Percentiles rank a stretch among this genome's conserved stretches.
Conservation (phyloP, 306 rosid genomes). For the Quillaja saponaria region DNA sequence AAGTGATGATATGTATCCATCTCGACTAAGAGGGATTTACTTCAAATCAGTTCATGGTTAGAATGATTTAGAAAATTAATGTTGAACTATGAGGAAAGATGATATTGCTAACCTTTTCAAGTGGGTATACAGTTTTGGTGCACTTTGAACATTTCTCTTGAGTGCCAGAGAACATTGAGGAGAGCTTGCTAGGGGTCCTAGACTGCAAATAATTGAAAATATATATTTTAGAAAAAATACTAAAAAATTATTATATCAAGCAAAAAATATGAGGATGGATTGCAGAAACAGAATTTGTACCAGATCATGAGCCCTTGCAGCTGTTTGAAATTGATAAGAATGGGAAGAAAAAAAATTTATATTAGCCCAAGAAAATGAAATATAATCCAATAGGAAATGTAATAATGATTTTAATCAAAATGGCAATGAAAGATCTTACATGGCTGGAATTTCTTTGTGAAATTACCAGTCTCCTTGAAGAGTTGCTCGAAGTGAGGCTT, state of each 20-base stretch:
- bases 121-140: conserved; percentile 76
- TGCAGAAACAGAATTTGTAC: conserved; percentile 30
- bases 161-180: conserved; percentile 78
- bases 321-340: conserved; percentile 38
- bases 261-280: neutral
- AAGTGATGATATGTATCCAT: neutral
- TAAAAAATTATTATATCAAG: neutral
- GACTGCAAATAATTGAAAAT: conserved; percentile 33
- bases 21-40: neutral
- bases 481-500: conserved; percentile 74
- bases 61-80: too few species aligned
- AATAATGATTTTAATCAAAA: neutral
- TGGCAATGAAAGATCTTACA: conserved; percentile 31
- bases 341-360: conserved; percentile 11
- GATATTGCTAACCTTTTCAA: conserved; percentile 58
- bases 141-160: conserved; percentile 77
- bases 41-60: neutral
- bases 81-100: neutral
- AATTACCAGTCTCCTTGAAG: conserved; percentile 51
- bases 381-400: too few species aligned
- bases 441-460: conserved; percentile 41
- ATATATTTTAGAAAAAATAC: neutral
- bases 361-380: conserved; percentile 23
- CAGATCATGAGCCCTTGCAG: conserved; percentile 50
- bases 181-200: conserved; percentile 62